A percentile compares a stretch with the other conserved stretches of the same genome.
These are phyloP conservation scores for Chlorella sorokiniana DNA, from an alignment of 139 green algal species.

Conservation along the genomic window DNA sequence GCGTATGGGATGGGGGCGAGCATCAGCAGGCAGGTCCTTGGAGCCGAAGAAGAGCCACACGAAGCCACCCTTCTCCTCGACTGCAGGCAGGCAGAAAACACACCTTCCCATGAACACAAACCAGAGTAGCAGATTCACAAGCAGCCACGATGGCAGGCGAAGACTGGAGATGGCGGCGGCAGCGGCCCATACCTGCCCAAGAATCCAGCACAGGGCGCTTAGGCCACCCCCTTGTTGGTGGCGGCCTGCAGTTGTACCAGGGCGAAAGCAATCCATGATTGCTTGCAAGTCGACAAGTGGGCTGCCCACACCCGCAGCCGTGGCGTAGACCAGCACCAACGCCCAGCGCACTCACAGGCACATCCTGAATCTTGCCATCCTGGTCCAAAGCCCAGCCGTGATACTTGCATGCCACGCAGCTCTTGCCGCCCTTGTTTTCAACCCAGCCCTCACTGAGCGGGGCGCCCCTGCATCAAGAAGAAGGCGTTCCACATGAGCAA, in stretches of 20 bases:
- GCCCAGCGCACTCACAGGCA: slow-evolving; percentile 38
- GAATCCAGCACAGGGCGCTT: slow-evolving; percentile 59
- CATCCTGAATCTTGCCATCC: slow-evolving; percentile 52
- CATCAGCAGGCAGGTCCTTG: slow-evolving; percentile 65
- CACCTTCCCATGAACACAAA: neutral
- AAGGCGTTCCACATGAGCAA: neutral
- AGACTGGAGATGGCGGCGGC: neutral
- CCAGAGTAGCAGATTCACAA: neutral
- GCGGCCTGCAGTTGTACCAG: slow-evolving; percentile 36
- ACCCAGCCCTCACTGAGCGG: slow-evolving; percentile 62
- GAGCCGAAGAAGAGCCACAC: slow-evolving; percentile 85
- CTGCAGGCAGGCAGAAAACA: neutral
- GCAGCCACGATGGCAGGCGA: neutral
- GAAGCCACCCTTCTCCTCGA: slow-evolving; percentile 79
- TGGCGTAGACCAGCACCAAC: neutral
- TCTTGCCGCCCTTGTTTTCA: slow-evolving; percentile 43
- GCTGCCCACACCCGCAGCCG: neutral
- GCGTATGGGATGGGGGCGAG: slow-evolving; percentile 75
- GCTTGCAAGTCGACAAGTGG: no score
- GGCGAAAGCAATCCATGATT: no score
- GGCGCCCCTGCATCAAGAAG: slow-evolving; percentile 46
- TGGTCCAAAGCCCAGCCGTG: slow-evolving; percentile 82
- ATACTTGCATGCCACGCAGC: slow-evolving; percentile 73
- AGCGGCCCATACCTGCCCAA: slow-evolving; percentile 46
- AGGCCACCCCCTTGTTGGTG: slow-evolving; percentile 57